Percentiles rank a stretch among this genome's conserved stretches.
These are phyloP conservation scores for Metschnikowia anglica DNA, from an alignment of 805 yeast genomes.

Conservation along the genomic window DNA sequence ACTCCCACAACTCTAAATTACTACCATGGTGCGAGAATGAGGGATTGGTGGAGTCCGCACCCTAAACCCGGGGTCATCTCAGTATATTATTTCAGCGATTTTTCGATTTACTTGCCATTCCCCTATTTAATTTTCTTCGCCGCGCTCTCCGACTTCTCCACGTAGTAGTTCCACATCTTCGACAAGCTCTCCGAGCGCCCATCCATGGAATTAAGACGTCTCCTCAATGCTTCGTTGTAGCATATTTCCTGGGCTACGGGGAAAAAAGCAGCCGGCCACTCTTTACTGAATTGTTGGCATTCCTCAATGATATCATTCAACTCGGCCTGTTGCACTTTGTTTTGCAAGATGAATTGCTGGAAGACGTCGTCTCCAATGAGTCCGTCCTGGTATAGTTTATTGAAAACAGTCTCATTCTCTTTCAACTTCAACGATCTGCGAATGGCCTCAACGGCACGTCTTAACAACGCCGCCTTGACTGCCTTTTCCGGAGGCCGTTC, in stretches of 20 bases:
- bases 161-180: constrained; percentile 37
- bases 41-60: too few relatives aligned
- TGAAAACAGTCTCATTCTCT: constrained; percentile 71
- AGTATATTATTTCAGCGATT: too few relatives aligned
- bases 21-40: too few relatives aligned
- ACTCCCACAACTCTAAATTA: too few relatives aligned
- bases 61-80: too few relatives aligned
- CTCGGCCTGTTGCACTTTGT: constrained; percentile 78
- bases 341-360: constrained; percentile 75
- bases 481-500: constrained; percentile 73
- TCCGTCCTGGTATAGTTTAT: constrained; percentile 77
- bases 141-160: constrained; percentile 17
- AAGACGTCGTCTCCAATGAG: constrained; percentile 87
- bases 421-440: constrained; percentile 79
- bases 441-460: constrained; percentile 79
- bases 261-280: constrained; percentile 77
- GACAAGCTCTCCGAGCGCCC: constrained; percentile 35
- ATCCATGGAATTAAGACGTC: constrained; percentile 57
- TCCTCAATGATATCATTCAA: constrained; percentile 72
- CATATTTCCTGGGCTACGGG: constrained; percentile 85
- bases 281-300: constrained; percentile 69
- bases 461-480: constrained; percentile 56
- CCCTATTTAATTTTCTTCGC: constrained; percentile 7
- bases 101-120: neutral
- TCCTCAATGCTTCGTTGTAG: constrained; percentile 85